phyloP scores from a whole-genome alignment of 2,329 filamentous ascomycete species.

The Talaromyces marneffei region DNA sequence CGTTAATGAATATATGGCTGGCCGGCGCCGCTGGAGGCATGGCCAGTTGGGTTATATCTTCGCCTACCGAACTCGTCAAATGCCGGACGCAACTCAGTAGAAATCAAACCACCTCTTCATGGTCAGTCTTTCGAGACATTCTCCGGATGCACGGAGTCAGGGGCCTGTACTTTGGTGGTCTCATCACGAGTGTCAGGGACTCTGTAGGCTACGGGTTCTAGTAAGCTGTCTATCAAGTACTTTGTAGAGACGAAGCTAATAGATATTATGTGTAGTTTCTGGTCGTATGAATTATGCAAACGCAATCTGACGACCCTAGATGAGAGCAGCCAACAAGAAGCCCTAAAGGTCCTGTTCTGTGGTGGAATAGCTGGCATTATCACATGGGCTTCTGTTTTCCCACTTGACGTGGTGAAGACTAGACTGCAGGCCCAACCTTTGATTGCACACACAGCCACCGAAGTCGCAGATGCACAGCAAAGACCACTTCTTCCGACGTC shows the following conservation, averaged over 20 bases:
- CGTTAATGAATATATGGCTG: conserved; percentile 64
- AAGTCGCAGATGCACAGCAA: conserved; percentile 21
- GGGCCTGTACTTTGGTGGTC: conserved; percentile 76
- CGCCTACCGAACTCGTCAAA: conserved; percentile 87
- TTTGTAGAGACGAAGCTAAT: neutral
- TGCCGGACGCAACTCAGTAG: conserved; percentile 70
- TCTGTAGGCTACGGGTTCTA: conserved; percentile 96
- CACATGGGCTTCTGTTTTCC: conserved; percentile 87
- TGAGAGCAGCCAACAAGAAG: conserved; percentile 45
- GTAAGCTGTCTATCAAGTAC: conserved; percentile 37
- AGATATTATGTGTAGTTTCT: conserved; percentile 54
- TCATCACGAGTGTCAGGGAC: conserved; percentile 75
- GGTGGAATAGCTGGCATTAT: conserved; percentile 81
- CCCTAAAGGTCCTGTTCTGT: conserved; percentile 66
- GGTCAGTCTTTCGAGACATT: conserved; percentile 58
- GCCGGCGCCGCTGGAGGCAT: conserved; percentile 78
- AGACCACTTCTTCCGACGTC: conserved; percentile 15
- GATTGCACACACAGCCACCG: conserved; percentile 16
- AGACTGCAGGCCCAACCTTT: conserved; percentile 70
- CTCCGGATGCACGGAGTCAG: conserved; percentile 54
- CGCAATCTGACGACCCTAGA: conserved; percentile 47
- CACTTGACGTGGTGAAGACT: conserved; percentile 88
- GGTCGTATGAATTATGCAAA: conserved; percentile 76
- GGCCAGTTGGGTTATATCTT: conserved; percentile 77
- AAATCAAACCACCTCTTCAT: conserved; percentile 50